Percentiles rank a stretch among this genome's conserved stretches.
phyloP scores from a whole-genome alignment of 305 asterid genomes.

The Andrographis paniculata region DNA sequence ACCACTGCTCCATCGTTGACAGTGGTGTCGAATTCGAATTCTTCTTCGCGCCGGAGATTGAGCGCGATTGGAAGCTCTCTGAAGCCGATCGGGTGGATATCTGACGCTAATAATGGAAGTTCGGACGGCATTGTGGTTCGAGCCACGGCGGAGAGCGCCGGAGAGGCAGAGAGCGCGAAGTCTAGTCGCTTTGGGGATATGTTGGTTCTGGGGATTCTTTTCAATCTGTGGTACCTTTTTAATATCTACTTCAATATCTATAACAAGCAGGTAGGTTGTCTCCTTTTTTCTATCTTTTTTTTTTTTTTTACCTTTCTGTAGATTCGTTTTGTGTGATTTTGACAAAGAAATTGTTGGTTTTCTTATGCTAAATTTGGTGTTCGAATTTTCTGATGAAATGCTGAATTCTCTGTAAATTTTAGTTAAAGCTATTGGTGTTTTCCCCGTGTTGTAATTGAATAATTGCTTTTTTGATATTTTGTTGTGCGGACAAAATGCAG shows the following conservation, averaged over 20 bases:
- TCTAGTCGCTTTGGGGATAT: slow-evolving; percentile 41
- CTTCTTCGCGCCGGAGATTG: slow-evolving; percentile 16
- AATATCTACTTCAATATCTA: slow-evolving; percentile 92
- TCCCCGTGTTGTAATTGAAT: too few relatives aligned
- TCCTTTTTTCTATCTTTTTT: background rate
- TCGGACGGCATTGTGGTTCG: slow-evolving; percentile 28
- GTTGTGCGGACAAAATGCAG: too few relatives aligned
- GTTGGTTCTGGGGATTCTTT: slow-evolving; percentile 62
- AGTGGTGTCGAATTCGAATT: slow-evolving; percentile 5
- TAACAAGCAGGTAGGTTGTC: slow-evolving; percentile 63
- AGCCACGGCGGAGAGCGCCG: slow-evolving; percentile 41
- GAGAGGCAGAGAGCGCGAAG: slow-evolving; percentile 27
- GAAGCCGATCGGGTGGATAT: slow-evolving; percentile 38
- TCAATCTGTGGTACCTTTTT: slow-evolving; percentile 69
- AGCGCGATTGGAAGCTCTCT: slow-evolving; percentile 36
- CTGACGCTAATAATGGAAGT: slow-evolving; percentile 19
- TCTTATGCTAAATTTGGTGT: too few relatives aligned
- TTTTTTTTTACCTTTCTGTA: background rate
- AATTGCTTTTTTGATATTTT: too few relatives aligned
- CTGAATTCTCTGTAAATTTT: too few relatives aligned
- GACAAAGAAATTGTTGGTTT: too few relatives aligned
- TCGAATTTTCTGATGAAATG: too few relatives aligned
- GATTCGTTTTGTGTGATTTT: background rate
- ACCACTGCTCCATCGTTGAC: slow-evolving; percentile 9
- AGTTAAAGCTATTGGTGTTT: too few relatives aligned